These are phyloP conservation scores for Penicillium frequentans DNA, from an alignment of 2,329 filamentous ascomycete genomes.

Conservation along the genomic window DNA sequence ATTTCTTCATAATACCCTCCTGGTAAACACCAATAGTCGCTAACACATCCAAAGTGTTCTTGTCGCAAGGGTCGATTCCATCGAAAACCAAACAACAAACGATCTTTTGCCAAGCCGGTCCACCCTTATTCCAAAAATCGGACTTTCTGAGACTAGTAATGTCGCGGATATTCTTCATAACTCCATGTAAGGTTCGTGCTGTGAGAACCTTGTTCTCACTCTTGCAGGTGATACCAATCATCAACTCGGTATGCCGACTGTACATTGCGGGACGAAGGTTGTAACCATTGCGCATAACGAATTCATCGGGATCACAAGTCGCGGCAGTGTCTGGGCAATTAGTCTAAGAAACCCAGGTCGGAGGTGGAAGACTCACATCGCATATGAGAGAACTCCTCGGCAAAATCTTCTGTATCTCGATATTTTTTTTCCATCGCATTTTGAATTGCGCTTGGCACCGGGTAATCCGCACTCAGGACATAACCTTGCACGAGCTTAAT, in stretches of 20 bases:
- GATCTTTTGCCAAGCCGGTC: slow-evolving; percentile 14
- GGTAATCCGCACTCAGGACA: slow-evolving; percentile 10
- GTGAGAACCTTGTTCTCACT: slow-evolving; percentile 13
- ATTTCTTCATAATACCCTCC: slow-evolving; percentile 12
- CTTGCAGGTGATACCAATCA: slow-evolving; percentile 11
- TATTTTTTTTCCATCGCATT: slow-evolving; percentile 12
- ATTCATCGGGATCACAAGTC: slow-evolving; percentile 13
- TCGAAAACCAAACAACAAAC: slow-evolving; percentile 9
- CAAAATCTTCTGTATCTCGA: slow-evolving; percentile 4
- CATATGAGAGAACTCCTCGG: slow-evolving; percentile 11
- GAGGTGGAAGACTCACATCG: slow-evolving; percentile 1
- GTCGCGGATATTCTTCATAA: slow-evolving; percentile 14
- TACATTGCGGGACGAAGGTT: slow-evolving; percentile 14
- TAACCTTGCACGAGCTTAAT: slow-evolving; percentile 10
- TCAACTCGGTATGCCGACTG: slow-evolving; percentile 11
- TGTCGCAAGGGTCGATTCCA: slow-evolving; percentile 11
- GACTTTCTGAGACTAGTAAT: slow-evolving; percentile 11
- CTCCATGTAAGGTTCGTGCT: slow-evolving; percentile 9
- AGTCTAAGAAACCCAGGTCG: neutral
- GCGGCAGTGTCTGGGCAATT: slow-evolving; percentile 10
- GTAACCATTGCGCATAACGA: slow-evolving; percentile 12
- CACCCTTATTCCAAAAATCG: slow-evolving; percentile 12
- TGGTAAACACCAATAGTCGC: slow-evolving; percentile 12
- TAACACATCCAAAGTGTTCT: slow-evolving; percentile 11
- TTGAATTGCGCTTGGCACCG: slow-evolving; percentile 12